Conservation (phyloP, 345 rosid genomes). For the Zanthoxylum bungeanum region DNA sequence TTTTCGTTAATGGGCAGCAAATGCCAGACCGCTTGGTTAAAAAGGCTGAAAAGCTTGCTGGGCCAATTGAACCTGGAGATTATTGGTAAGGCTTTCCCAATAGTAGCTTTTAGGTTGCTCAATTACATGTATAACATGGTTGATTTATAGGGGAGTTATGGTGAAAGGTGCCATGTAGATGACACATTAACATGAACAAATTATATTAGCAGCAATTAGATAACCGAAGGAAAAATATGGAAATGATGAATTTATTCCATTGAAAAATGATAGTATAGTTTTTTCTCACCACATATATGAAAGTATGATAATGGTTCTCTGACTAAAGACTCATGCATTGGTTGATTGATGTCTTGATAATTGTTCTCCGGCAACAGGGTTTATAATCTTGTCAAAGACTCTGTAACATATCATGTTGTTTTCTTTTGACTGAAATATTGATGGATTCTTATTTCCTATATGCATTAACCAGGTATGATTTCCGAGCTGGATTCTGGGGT, state of each 20-base stretch:
- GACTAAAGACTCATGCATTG: not conserved
- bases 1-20: constrained; percentile 57
- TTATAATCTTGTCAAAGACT: not conserved
- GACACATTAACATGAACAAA: not conserved
- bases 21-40: constrained; percentile 47
- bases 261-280: not conserved
- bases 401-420: not conserved
- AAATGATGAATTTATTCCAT: not conserved
- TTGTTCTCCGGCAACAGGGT: constrained; percentile 1
- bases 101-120: not conserved
- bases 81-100: constrained; percentile 48
- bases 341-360: too few relatives aligned
- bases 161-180: not conserved
- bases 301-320: not conserved
- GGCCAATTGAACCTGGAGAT: constrained; percentile 73
- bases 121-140: not conserved
- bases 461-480: constrained; percentile 59
- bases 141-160: not conserved
- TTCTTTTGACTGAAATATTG: not conserved
- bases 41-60: constrained; percentile 62
- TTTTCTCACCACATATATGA: not conserved
- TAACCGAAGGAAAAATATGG: not conserved
- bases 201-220: not conserved
- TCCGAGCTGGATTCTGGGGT: constrained; percentile 83
- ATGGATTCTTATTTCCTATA: not conserved